Evolutionary conservation across 192 early-diverging fungal species (phyloP).

Genomic region (Coemansia sp.): DNA sequence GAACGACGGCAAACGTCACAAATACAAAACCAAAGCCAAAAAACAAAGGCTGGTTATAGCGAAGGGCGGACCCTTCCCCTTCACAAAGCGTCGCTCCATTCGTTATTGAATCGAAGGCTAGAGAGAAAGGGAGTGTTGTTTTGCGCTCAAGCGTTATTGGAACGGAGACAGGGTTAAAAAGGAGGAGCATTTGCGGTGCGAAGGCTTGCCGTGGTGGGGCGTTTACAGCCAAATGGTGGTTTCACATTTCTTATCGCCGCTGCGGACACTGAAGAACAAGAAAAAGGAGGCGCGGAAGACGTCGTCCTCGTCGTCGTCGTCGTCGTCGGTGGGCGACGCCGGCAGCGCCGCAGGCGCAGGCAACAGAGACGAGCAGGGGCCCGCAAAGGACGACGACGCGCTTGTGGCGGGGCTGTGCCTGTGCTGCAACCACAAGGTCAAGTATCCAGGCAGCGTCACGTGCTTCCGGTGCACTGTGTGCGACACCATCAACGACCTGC

Average conservation of each 20-base stretch:
- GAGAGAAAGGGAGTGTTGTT: no score
- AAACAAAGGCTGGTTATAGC: no score
- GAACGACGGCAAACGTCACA: no score
- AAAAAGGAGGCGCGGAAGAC: constrained; percentile 17
- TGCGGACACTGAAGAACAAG: constrained; percentile 52
- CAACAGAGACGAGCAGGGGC: constrained; percentile 10
- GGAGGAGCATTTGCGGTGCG: no score
- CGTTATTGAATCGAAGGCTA: no score
- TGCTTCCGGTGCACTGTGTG: constrained; percentile 93
- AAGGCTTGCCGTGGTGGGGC: no score
- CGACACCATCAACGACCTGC: constrained; percentile 80
- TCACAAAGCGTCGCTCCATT: no score
- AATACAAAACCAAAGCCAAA: no score
- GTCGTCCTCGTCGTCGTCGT: neutral
- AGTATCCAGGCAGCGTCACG: constrained; percentile 26
- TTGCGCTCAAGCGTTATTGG: no score
- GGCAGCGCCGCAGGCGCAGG: neutral
- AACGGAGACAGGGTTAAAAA: no score
- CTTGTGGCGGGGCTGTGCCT: constrained; percentile 35
- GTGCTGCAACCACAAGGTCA: constrained; percentile 43
- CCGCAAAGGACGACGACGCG: constrained; percentile 5
- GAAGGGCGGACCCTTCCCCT: no score
- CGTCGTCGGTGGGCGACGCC: constrained; percentile 1
- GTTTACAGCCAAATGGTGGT: constrained; percentile 32
- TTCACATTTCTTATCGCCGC: constrained; percentile 49